These are phyloP conservation scores for Suillus plorans DNA, from an alignment of 768 basidiomycete species.

Conservation along the genomic window DNA sequence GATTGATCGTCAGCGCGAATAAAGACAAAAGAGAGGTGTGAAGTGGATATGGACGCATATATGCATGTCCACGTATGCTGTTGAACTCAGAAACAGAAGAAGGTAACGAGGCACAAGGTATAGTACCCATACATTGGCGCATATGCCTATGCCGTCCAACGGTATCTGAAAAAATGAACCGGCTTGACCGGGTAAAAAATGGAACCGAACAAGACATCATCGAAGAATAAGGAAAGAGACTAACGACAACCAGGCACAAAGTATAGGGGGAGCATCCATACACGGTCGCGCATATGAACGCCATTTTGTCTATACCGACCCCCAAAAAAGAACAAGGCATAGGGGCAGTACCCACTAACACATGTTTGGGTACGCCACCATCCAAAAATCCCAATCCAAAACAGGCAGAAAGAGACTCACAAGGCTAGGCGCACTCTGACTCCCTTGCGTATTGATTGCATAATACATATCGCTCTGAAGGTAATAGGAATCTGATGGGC, in stretches of 20 bases:
- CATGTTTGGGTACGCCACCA: neutral
- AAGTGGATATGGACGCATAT: neutral
- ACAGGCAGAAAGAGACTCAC: constrained; percentile 16
- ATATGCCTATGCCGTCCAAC: neutral
- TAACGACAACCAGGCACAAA: neutral
- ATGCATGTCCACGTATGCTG: neutral
- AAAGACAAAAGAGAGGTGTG: neutral
- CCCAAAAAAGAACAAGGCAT: neutral
- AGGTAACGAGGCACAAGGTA: neutral
- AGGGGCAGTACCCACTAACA: too few relatives aligned
- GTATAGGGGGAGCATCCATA: neutral
- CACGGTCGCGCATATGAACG: neutral
- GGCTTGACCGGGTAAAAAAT: neutral
- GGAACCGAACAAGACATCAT: neutral
- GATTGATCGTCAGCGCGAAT: too few relatives aligned
- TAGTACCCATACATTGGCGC: neutral
- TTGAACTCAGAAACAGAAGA: constrained; percentile 3
- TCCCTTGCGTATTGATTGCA: constrained; percentile 11
- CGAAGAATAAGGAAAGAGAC: neutral
- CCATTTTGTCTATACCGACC: neutral
- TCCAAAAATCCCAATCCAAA: neutral
- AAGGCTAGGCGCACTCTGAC: constrained; percentile 22
- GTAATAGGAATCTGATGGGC: neutral
- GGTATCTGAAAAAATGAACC: neutral
- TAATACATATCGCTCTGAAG: constrained; percentile 9